These are phyloP conservation scores for Cafeteria roenbergensis DNA, from an alignment of 108 stramenopile species.

Conservation along the genomic window DNA sequence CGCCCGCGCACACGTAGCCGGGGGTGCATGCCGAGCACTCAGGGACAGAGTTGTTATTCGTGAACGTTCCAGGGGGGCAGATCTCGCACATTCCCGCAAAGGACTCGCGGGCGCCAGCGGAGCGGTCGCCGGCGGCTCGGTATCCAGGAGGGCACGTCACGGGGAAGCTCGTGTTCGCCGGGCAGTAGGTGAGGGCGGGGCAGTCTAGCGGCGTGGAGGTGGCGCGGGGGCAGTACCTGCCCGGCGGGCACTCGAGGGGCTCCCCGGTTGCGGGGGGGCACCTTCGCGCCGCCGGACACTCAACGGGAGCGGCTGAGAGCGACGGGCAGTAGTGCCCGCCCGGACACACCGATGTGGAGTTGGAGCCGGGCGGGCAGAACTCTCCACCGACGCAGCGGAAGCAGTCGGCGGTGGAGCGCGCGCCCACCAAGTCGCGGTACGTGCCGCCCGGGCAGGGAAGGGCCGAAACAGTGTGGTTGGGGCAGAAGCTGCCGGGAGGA, in stretches of 20 bases:
- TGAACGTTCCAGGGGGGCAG: slow-evolving; percentile 3
- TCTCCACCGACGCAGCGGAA: neutral
- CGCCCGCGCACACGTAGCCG: slow-evolving; percentile 2
- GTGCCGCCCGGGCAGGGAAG: slow-evolving; percentile 2
- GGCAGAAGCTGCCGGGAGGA: neutral
- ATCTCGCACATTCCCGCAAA: neutral
- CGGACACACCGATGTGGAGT: neutral
- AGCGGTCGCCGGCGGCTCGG: neutral
- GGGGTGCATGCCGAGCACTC: neutral
- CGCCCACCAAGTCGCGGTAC: neutral
- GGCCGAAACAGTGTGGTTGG: neutral
- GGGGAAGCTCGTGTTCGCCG: slow-evolving; percentile 9
- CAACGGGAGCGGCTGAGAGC: neutral
- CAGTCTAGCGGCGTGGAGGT: neutral
- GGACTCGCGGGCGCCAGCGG: neutral
- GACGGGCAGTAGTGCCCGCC: neutral
- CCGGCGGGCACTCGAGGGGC: neutral
- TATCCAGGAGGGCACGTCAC: neutral
- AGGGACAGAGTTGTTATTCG: neutral
- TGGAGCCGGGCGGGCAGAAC: neutral
- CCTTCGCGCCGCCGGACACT: neutral
- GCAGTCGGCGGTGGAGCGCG: neutral
- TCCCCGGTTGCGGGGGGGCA: neutral
- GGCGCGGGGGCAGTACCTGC: neutral
- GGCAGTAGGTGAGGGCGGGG: slow-evolving; percentile 4